Evolutionary conservation across 768 basidiomycete species (phyloP).

Genomic region (Russula sp.): DNA sequence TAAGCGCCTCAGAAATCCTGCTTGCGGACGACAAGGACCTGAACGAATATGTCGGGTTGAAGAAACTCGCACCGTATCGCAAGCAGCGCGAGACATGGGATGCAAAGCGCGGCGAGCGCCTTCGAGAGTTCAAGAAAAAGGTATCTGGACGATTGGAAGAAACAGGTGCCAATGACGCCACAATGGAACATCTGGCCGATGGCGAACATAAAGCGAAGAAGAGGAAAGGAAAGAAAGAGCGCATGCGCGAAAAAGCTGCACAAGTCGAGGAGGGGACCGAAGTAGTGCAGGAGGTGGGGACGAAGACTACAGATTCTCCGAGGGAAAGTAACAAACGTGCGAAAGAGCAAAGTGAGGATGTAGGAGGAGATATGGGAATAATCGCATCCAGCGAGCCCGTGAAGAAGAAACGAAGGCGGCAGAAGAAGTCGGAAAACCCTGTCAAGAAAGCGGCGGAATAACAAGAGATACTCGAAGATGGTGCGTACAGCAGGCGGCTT

Average conservation of each 20-base stretch:
- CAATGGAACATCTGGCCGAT: conserved; percentile 28
- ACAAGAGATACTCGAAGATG: not conserved
- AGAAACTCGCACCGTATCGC: conserved; percentile 89
- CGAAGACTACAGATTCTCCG: conserved; percentile 10
- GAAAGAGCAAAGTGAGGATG: conserved; percentile 4
- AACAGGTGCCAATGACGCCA: conserved; percentile 18
- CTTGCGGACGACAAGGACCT: conserved; percentile 90
- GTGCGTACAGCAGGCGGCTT: not conserved
- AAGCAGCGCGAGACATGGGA: conserved; percentile 62
- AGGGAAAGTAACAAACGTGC: not conserved
- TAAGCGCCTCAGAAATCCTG: conserved; percentile 83
- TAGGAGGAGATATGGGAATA: conserved; percentile 18
- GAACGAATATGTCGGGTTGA: conserved; percentile 86
- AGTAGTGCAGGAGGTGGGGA: conserved; percentile 26
- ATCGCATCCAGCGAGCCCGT: conserved; percentile 24
- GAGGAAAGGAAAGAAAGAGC: conserved; percentile 69
- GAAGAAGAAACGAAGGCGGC: conserved; percentile 45
- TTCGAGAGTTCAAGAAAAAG: conserved; percentile 69
- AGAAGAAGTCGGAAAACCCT: conserved; percentile 37
- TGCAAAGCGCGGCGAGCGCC: conserved; percentile 54
- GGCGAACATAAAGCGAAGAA: conserved; percentile 48
- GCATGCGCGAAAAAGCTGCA: conserved; percentile 48
- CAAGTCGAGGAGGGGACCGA: conserved; percentile 33
- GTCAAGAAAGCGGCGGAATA: not conserved
- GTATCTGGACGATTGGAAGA: conserved; percentile 45